These are phyloP conservation scores for Trametes coccinea DNA, from an alignment of 768 basidiomycete genomes.

Conservation along the genomic window DNA sequence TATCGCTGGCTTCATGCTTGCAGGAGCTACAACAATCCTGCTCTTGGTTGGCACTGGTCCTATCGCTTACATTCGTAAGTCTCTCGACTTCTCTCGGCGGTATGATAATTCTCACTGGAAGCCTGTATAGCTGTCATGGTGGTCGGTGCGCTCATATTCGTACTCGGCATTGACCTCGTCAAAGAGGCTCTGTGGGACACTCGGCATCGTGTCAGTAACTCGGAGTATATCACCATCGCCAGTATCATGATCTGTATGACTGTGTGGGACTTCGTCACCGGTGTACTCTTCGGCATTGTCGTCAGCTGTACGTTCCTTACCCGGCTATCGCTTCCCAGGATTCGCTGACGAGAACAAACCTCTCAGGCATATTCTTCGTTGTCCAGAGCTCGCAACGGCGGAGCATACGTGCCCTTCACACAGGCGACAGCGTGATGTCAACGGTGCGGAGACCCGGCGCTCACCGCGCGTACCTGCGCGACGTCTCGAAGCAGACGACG, in stretches of 20 bases:
- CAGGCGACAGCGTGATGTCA: conserved; percentile 82
- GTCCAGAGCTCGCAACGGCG: conserved; percentile 85
- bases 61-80: conserved; percentile 89
- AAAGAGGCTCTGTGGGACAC: conserved; percentile 99
- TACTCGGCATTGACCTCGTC: conserved; percentile 89
- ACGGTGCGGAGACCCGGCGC: conserved; percentile 87
- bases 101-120: too few relatives aligned
- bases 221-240: conserved; percentile 79
- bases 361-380: conserved; percentile 90
- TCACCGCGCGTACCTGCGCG: conserved; percentile 88
- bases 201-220: conserved; percentile 76
- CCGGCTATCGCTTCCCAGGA: neutral
- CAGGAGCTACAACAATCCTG: conserved; percentile 66
- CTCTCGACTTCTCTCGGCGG: neutral
- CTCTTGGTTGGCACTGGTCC: conserved; percentile 84
- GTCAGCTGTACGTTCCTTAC: conserved; percentile 68
- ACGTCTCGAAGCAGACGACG: conserved; percentile 88
- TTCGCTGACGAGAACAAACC: neutral
- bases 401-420: conserved; percentile 82
- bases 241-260: conserved; percentile 94
- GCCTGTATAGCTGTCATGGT: conserved; percentile 74
- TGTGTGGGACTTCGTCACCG: conserved; percentile 90
- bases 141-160: conserved; percentile 89
- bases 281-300: conserved; percentile 89
- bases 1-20: conserved; percentile 83